These are phyloP conservation scores for Planoprotostelium fungivorum DNA, from an alignment of 78 protist species.

Conservation along the genomic window DNA sequence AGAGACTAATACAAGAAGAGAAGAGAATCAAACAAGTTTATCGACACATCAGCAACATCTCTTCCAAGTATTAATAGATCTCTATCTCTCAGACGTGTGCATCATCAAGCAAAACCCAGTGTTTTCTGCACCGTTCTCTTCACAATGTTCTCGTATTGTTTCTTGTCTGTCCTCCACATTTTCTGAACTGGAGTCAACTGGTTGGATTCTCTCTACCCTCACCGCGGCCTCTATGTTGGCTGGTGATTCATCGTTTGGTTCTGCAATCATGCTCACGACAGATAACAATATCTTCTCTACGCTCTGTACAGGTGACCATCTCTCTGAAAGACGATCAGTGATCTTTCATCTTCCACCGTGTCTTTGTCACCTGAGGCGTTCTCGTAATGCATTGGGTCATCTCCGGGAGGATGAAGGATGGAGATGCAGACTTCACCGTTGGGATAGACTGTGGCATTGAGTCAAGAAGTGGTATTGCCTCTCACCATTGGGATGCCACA, in stretches of 20 bases:
- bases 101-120: neutral
- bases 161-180: neutral
- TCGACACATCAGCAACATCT: no score
- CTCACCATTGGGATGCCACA: conserved; percentile 85
- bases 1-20: no score
- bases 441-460: conserved; percentile 46
- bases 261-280: conserved; percentile 86
- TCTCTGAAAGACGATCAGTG: conserved; percentile 42
- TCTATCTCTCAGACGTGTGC: no score
- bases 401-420: conserved; percentile 93
- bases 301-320: conserved; percentile 70
- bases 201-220: no score
- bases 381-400: conserved; percentile 90
- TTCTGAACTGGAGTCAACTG: neutral
- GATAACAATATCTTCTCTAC: conserved; percentile 72
- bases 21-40: no score
- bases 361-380: conserved; percentile 27
- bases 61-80: no score
- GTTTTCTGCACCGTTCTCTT: neutral
- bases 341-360: no score
- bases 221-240: conserved; percentile 97
- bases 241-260: conserved; percentile 93
- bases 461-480: no score
- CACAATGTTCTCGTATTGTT: neutral
- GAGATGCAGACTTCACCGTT: conserved; percentile 94